Conservation (phyloP, 352 stramenopile species). For the Globisporangium paroecandrum region DNA sequence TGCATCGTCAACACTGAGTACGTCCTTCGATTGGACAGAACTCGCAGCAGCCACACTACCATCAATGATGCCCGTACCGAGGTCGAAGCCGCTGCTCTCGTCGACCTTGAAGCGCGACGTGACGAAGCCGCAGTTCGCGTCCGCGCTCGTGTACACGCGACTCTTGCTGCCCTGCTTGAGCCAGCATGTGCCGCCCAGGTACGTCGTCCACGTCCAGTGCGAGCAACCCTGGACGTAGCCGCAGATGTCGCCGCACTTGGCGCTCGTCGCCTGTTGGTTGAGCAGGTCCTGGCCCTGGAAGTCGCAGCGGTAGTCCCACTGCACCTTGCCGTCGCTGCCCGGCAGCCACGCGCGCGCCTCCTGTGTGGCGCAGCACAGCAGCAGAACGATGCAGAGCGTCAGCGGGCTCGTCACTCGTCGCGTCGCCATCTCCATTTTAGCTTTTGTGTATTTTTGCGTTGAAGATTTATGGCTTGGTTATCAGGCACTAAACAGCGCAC, state of each 20-base stretch:
- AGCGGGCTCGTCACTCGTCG: neutral
- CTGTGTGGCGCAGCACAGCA: neutral
- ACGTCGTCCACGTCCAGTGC: conserved; percentile 38
- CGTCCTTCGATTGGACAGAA: neutral
- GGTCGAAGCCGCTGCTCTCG: conserved; percentile 6
- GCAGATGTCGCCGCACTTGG: conserved; percentile 33
- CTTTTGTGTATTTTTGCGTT: neutral
- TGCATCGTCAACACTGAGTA: conserved; percentile 23
- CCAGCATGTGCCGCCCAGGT: conserved; percentile 26
- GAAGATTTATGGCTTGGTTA: neutral
- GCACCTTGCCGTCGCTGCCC: conserved; percentile 23
- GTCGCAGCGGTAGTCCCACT: conserved; percentile 32
- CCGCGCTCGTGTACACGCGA: conserved; percentile 6
- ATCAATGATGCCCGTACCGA: neutral
- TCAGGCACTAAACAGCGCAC: neutral
- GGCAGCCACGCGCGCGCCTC: conserved; percentile 17
- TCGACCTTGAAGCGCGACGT: conserved; percentile 12
- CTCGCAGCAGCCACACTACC: neutral
- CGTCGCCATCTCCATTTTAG: neutral
- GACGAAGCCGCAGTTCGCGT: conserved; percentile 16
- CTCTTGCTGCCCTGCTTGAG: conserved; percentile 23
- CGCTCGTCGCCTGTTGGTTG: conserved; percentile 21
- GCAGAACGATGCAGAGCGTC: neutral
- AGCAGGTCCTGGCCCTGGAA: conserved; percentile 25
- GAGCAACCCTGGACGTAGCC: conserved; percentile 24